Evolutionary conservation across 2,329 filamentous ascomycete species (phyloP).

Genomic region (Aspergillus fumigatiaffinis): DNA sequence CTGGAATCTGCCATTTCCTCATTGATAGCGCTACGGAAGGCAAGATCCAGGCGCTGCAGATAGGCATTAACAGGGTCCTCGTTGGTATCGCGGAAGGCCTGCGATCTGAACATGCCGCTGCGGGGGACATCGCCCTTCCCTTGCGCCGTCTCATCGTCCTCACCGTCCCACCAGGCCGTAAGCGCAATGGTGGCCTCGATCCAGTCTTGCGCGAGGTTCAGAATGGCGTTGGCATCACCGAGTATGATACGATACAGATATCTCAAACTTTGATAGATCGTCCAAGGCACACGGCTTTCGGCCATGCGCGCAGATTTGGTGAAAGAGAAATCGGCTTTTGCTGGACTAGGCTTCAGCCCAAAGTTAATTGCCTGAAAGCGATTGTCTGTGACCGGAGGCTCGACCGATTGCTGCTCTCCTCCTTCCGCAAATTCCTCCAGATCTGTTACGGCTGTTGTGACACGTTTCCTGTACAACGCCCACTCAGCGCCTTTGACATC

Average conservation of each 20-base stretch:
- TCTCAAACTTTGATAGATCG: constrained; percentile 79
- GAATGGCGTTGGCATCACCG: constrained; percentile 70
- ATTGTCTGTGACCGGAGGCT: constrained; percentile 37
- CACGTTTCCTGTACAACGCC: constrained; percentile 75
- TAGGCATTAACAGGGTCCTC: constrained; percentile 63
- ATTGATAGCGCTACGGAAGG: constrained; percentile 63
- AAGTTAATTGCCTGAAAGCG: constrained; percentile 48
- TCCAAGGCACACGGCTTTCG: constrained; percentile 83
- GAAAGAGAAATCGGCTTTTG: constrained; percentile 55
- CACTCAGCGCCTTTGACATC: constrained; percentile 77
- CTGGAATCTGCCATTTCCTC: constrained; percentile 57
- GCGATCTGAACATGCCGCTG: constrained; percentile 32
- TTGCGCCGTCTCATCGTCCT: constrained; percentile 50
- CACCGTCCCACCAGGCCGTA: constrained; percentile 88
- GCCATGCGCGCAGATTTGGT: constrained; percentile 67
- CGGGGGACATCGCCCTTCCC: constrained; percentile 10
- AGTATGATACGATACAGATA: constrained; percentile 77
- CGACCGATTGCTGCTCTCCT: constrained; percentile 48
- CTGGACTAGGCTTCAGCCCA: constrained; percentile 37
- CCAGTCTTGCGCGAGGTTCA: constrained; percentile 81
- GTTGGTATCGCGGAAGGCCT: constrained; percentile 42
- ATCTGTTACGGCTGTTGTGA: constrained; percentile 64
- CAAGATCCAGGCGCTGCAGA: constrained; percentile 65
- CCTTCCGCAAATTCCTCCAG: constrained; percentile 78
- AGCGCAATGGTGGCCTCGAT: constrained; percentile 80